Base-by-base conservation (phyloP, 202 grass and related monocot genomes). In the Panicum virgatum region DNA sequence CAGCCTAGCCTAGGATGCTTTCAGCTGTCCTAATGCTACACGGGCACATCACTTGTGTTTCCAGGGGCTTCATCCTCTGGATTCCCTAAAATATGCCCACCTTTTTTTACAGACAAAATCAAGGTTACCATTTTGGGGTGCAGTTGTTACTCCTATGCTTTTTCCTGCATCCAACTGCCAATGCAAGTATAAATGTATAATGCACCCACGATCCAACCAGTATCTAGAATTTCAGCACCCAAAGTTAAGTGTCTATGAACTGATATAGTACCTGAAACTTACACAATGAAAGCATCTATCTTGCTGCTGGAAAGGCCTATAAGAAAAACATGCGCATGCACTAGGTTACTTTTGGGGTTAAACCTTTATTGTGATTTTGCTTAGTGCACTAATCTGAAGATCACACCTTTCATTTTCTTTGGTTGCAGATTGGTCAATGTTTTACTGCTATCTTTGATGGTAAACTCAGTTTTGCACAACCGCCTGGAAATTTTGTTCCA, bases 371-470 rank as follows among this genome's bases (percentile, higher is more conserved):
- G 37, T 15, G 43, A 26, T 64, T 47, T 62, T 25, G 2, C 29
- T 51, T 16, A 20, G 45, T 26, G 32, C 40, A 59, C 22, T 83
- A 59, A 18, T 22, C 1, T 42, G 18, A 29, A 40, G 38, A 18
- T 66, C 22, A 39, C 13, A 53, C 19, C 25, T 61, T 60, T 37
- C 30, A 9, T 53, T 52, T 66, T 66, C 12, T 42, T 65, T 45
- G 5, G 2, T 50, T 74, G 75, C 80, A 83, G 86, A 37, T 45
- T 66, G 3, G 39, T 67, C 37, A 16, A 66, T 79, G 37, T 51
- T 25, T 14, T 78, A 42, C 29, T 39, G 3, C 3, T 56, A 14
- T 36, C 4, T 11, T 39, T 65, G 46, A 39, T 78, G 64, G 29
- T 78, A 15, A 29, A 22, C 37, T n/a, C 37, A 39, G 64, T 58